Evolutionary conservation across 2,329 filamentous ascomycete species (phyloP), one percentile per base, ranked within the genome.

Genomic region (Sordariomycetes sp.): DNA sequence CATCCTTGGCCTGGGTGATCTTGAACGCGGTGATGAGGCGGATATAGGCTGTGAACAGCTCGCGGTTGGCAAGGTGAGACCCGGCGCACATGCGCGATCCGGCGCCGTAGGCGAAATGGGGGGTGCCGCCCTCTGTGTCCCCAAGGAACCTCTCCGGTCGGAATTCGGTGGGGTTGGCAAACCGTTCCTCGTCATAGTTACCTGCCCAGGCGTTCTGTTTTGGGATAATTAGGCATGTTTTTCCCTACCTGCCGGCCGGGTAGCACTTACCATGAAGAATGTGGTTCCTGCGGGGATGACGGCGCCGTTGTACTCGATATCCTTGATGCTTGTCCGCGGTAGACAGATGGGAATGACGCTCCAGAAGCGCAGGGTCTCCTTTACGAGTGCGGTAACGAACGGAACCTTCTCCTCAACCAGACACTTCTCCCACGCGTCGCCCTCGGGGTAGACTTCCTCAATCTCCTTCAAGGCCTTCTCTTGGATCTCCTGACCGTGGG

Each of bases 261-360:
- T 32, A 55, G 35, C 20, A 58, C 66, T 52, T 66, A 80, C 79
- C 87, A 93, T 87, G 71, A 91, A 90, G 64, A 93, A 90, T 1
- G 86, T 89, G 0, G 87, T 91, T 1, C 87, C 87, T 0, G 87
- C 79, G 0, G 89, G 89, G 43, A 94, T 88, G 1, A 78, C 72
- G 0, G 82, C 75, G 18, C 82, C 82, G 25, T 88, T 76, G 72
- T 85, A 92, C 3, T 79, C 75, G 59, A 93, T 88, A 61, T 88
- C 85, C 63, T 86, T 88, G 67, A 88, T 87, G 61, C 78, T 87
- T 18, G 82, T 82, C 3, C 89, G 77, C 0, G 89, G 89, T 1
- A 94, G 77, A 64, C 85, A 90, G 64, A 94, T 86, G 1, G 88
- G 87, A 62, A 92, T 88, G 34, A 93, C 88, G 2, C 85, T 87